Percentiles rank a stretch among this genome's conserved stretches.
Conservation (phyloP, 352 stramenopile genomes). For the Phytophthora idaei region DNA sequence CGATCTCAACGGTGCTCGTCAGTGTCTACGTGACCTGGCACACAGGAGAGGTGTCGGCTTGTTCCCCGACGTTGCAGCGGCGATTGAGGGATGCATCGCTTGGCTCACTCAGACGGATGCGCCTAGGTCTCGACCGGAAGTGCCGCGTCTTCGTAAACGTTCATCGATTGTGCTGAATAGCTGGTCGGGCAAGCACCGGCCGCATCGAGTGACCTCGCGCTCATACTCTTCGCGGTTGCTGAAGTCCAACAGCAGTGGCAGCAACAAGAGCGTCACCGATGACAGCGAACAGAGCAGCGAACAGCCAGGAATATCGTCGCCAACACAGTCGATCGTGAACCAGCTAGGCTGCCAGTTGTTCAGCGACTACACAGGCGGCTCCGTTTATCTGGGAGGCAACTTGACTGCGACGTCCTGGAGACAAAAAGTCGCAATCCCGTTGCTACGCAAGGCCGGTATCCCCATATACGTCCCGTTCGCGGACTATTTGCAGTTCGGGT, state of each 20-base stretch:
- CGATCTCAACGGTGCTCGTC: slow-evolving; percentile 82
- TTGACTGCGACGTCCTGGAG: slow-evolving; percentile 76
- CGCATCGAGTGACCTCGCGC: slow-evolving; percentile 56
- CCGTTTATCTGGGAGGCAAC: slow-evolving; percentile 81
- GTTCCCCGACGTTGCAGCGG: slow-evolving; percentile 54
- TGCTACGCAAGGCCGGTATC: slow-evolving; percentile 73
- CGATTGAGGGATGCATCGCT: slow-evolving; percentile 52
- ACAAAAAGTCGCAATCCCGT: slow-evolving; percentile 71
- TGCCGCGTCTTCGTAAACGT: slow-evolving; percentile 69
- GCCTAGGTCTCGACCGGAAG: slow-evolving; percentile 44
- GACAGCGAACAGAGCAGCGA: slow-evolving; percentile 35
- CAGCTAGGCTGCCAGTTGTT: slow-evolving; percentile 54
- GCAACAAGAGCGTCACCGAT: slow-evolving; percentile 34
- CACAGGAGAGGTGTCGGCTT: slow-evolving; percentile 50
- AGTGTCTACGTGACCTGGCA: slow-evolving; percentile 77
- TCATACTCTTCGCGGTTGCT: slow-evolving; percentile 68
- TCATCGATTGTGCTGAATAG: slow-evolving; percentile 80
- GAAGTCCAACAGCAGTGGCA: slow-evolving; percentile 45
- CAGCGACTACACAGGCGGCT: slow-evolving; percentile 51
- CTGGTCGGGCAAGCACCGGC: slow-evolving; percentile 61
- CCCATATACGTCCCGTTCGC: slow-evolving; percentile 78
- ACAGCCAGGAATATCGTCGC: slow-evolving; percentile 10
- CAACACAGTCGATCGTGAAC: slow-evolving; percentile 43
- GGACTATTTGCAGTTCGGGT: slow-evolving; percentile 72
- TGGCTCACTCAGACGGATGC: slow-evolving; percentile 61